Base-by-base conservation (phyloP, 2,329 filamentous ascomycete species). In the Chalaropsis ovoidea region DNA sequence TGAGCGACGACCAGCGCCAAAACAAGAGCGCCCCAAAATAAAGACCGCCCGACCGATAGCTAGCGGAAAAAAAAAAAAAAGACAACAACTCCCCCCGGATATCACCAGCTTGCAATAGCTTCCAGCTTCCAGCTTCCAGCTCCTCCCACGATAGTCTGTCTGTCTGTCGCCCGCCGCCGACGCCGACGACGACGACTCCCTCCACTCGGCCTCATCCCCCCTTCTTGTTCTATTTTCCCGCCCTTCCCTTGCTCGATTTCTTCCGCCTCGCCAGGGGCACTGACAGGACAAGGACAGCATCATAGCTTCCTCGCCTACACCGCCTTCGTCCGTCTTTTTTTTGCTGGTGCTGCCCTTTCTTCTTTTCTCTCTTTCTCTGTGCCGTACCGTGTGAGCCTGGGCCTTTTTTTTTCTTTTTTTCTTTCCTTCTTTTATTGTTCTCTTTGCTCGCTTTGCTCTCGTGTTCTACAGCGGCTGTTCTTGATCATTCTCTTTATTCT, bases 291-390 rank as follows among this genome's bases (percentile, higher is more conserved):
- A 31, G 31, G 52, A 56, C 24, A 56, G 52, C 52, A 56, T 56
- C 52, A 56, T 56, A 56, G 52, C 52, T 56, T 56, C 52, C 6
- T 56, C 52, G 52, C 52, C 52, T 56, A 56, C 52, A 56, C 52
- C 52, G 52, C 52, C 52, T 35, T 56, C 24, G 22, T 31, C 52
- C 52, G 52, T 10, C 52, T 49, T 49, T 47, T 49, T 49, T 49
- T 10, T 49, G 17, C 43, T 47, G 19, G 17, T n/a, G 5, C 43
- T 47, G 15, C 19, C 7, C 19, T 49, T 22, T 49, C 22, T 49
- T 19, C 45, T 49, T 17, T 49, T 19, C n/a, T 19, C 8, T 3
- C n/a, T 49, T 19, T 19, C 22, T 11, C 19, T 49, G 22, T 49
- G 45, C 22, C n/a, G 22, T 49, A 49, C 45, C 8, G 45, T 8